Conservation (phyloP, 75 land plant genomes). For the Sequoiadendron giganteum region DNA sequence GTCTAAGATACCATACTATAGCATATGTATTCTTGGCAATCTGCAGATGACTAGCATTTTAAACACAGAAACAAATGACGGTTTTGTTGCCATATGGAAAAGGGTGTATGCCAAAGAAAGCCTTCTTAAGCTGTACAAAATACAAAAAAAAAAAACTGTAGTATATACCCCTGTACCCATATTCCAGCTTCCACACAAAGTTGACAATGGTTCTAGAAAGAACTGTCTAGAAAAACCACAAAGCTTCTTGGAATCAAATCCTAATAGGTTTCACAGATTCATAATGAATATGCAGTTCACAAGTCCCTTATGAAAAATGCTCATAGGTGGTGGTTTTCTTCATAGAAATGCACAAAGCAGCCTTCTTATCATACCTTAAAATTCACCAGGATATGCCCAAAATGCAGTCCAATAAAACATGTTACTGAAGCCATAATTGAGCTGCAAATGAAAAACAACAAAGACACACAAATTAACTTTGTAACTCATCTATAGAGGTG, state of each 20-base stretch:
- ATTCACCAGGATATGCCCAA: constrained; percentile 63
- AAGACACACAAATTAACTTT: background rate
- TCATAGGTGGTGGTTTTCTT: background rate
- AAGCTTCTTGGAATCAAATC: background rate
- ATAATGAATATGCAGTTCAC: background rate
- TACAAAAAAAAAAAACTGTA: too few species aligned
- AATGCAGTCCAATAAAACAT: constrained; percentile 76
- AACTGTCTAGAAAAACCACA: background rate
- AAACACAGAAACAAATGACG: background rate
- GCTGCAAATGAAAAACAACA: constrained; percentile 28
- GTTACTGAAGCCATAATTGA: constrained; percentile 76
- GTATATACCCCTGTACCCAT: background rate
- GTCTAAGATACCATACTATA: background rate
- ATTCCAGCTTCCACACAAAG: background rate
- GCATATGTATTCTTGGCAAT: background rate
- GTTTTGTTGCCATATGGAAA: background rate
- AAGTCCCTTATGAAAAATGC: background rate
- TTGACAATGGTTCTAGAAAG: background rate
- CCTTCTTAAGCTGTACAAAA: background rate
- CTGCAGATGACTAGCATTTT: background rate
- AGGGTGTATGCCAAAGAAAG: background rate
- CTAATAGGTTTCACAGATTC: background rate
- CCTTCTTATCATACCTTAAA: constrained; percentile 44
- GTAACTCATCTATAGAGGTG: too few species aligned
- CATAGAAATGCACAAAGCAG: background rate